Conservation (phyloP, 2,329 filamentous ascomycete genomes). For the Aspergillus sp. region DNA sequence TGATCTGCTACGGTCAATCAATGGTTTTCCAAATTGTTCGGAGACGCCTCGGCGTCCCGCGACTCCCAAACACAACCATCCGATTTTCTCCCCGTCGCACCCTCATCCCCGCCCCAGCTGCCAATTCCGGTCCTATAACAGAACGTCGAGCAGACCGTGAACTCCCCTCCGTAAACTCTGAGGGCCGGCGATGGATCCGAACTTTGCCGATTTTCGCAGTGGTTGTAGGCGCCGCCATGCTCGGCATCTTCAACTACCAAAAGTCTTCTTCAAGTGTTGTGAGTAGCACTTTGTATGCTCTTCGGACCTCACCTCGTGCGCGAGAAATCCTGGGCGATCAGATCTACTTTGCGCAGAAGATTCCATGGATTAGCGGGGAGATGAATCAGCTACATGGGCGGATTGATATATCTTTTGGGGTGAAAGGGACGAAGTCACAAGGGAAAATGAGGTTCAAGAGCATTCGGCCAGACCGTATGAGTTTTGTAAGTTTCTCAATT, state of each 20-base stretch:
- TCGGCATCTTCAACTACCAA: slow-evolving; percentile 99
- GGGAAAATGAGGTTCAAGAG: slow-evolving; percentile 81
- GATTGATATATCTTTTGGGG: slow-evolving; percentile 84
- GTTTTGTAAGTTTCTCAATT: slow-evolving; percentile 49
- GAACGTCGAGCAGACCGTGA: slow-evolving; percentile 54
- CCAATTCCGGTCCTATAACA: slow-evolving; percentile 53
- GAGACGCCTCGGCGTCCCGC: slow-evolving; percentile 20
- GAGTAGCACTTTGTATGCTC: slow-evolving; percentile 84
- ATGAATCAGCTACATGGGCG: slow-evolving; percentile 92
- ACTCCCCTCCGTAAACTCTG: slow-evolving; percentile 46
- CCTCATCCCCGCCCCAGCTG: slow-evolving; percentile 51
- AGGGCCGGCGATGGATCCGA: slow-evolving; percentile 61
- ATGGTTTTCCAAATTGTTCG: slow-evolving; percentile 21
- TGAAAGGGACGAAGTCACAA: slow-evolving; percentile 71
- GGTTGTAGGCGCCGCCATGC: slow-evolving; percentile 67
- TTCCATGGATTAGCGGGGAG: slow-evolving; percentile 81
- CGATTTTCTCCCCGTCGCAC: slow-evolving; percentile 37
- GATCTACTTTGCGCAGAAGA: slow-evolving; percentile 75
- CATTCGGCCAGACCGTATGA: slow-evolving; percentile 65
- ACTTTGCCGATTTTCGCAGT: slow-evolving; percentile 79
- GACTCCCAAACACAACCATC: slow-evolving; percentile 12
- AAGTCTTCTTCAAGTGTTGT: slow-evolving; percentile 86
- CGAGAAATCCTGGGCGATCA: slow-evolving; percentile 81
- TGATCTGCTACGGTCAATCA: background rate
- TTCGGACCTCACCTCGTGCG: slow-evolving; percentile 75